Conservation (phyloP, 2,329 filamentous ascomycete genomes). For the Gyromitra esculenta region DNA sequence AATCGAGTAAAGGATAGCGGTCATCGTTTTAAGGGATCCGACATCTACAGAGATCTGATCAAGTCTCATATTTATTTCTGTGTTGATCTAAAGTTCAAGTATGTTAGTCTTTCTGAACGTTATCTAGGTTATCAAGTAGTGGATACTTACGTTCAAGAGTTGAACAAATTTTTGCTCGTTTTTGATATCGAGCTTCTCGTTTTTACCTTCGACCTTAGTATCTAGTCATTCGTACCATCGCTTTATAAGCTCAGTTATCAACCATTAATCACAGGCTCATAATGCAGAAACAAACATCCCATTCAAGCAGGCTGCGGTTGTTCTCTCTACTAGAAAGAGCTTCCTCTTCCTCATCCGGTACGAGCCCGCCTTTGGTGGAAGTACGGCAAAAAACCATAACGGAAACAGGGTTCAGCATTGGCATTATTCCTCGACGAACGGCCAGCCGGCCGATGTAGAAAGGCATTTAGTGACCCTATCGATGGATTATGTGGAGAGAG, state of each 20-base stretch:
- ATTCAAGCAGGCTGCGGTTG: background rate
- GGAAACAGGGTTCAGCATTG: constrained; percentile 1
- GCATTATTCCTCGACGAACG: background rate
- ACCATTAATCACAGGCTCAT: constrained; percentile 12
- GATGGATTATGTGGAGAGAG: background rate
- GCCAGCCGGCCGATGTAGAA: constrained; percentile 10
- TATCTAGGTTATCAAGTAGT: constrained; percentile 8
- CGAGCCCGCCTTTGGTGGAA: background rate
- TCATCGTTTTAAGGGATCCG: constrained; percentile 3
- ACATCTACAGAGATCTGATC: background rate
- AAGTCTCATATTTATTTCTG: background rate
- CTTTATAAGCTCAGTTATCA: constrained; percentile 26
- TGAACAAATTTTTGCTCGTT: constrained; percentile 4
- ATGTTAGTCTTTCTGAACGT: constrained; percentile 8
- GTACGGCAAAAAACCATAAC: constrained; percentile 10
- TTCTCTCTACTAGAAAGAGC: background rate
- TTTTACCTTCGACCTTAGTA: background rate
- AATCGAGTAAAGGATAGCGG: background rate
- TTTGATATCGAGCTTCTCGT: constrained; percentile 1
- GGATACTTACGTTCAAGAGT: constrained; percentile 11
- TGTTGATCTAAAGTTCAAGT: constrained; percentile 8
- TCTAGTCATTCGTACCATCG: constrained; percentile 8
- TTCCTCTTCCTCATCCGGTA: constrained; percentile 8
- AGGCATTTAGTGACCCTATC: constrained; percentile 1
- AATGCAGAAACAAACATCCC: constrained; percentile 7